A percentile compares a stretch with the other conserved stretches of the same genome.
Conservation (phyloP, 2,329 filamentous ascomycete species). For the Aspergillus melleus region DNA sequence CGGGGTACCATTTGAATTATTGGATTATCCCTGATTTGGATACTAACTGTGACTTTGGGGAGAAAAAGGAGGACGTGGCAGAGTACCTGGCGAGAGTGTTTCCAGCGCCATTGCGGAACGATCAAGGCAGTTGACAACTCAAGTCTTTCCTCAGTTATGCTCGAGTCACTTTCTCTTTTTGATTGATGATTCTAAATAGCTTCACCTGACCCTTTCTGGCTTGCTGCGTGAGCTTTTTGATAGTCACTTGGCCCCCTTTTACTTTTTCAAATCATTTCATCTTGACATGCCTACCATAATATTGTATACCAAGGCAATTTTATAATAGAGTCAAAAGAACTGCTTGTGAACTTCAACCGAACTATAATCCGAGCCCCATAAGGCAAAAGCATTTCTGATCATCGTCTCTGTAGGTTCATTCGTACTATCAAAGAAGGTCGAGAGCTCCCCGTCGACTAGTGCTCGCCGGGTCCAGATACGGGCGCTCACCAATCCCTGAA, state of each 20-base stretch:
- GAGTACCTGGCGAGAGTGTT: constrained; percentile 2
- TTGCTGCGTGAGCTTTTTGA: no score
- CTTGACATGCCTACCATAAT: no score
- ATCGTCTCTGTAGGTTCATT: no score
- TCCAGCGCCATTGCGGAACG: neutral
- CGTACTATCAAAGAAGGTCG: neutral
- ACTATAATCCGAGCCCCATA: no score
- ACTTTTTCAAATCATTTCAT: no score
- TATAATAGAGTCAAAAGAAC: no score
- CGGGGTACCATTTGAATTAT: constrained; percentile 5
- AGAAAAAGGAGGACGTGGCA: neutral
- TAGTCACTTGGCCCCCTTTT: no score
- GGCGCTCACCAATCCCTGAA: neutral
- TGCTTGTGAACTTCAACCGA: no score
- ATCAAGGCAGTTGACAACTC: neutral
- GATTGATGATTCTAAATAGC: no score
- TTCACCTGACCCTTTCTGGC: no score
- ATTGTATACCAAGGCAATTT: no score
- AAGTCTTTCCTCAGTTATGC: neutral
- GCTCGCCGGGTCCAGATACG: constrained; percentile 14
- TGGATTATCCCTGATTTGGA: constrained; percentile 4
- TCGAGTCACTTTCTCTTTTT: neutral
- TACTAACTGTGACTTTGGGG: neutral
- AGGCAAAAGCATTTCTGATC: no score
- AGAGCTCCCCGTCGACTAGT: neutral